Evolutionary conservation across 768 basidiomycete genomes (phyloP), one percentile per base, ranked within the genome.

Genomic region (Leucocoprinus birnbaumii): DNA sequence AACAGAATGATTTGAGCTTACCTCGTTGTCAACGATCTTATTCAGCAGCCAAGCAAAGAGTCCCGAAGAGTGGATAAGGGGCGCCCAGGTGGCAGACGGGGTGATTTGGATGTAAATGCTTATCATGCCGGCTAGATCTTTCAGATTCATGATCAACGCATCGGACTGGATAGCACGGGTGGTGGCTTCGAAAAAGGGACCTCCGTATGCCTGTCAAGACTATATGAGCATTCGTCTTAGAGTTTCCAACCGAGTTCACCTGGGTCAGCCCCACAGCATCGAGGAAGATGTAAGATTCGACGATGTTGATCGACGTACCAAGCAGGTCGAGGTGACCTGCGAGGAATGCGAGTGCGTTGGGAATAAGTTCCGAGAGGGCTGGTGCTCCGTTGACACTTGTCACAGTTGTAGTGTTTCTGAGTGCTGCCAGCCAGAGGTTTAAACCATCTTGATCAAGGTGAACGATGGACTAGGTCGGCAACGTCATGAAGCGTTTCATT

Each of bases 401-500:
- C 7, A 91, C 65, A 1, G 76, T 71, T 1, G 76, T 66, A 1
- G 87, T 79, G 62, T 91, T 89, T 46, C 85, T 78, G 35, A 94
- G 70, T 1, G 88, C 80, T 27, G 80, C 73, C 21, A 78, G 73
- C 94, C 93, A 95, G 10, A 96, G 79, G 40, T 73, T 75, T 45
- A 94, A 66, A 0, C 82, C 88, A 66, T 95, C 93, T 57, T 84
- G 83, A 60, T 95, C 92, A 21, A 96, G 77, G 58, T 87, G 78
- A 34, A 79, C 69, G n/a, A 78, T 75, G 26, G 75, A 77, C 90
- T 92, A 58, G 49, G 45, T 57, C 22, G 55, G 58, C 22, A 64
- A 43, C 52, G 54, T 31, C 31, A 31, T 5, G 5, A 31, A 31
- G 31, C 5, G 11, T 24, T 48, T 22, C 19, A n/a, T 21, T 34